A percentile compares a stretch with the other conserved stretches of the same genome.
Evolutionary conservation across 768 basidiomycete genomes (phyloP).

Genomic region (Auriscalpium vulgare): DNA sequence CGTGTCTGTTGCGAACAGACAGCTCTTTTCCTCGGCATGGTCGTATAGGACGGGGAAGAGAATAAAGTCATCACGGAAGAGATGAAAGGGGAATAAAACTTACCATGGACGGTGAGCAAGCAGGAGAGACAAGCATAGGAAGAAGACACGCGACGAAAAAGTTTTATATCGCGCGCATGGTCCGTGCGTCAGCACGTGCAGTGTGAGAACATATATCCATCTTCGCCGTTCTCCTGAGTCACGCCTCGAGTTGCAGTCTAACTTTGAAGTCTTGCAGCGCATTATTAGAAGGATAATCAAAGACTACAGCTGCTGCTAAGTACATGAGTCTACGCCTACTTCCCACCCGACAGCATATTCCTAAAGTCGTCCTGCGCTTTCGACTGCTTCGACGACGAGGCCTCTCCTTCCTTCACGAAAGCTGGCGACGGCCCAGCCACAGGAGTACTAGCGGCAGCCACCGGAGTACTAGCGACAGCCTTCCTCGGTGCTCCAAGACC

Average conservation of each 20-base stretch:
- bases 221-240: too few relatives aligned
- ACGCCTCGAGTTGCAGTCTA: too few relatives aligned
- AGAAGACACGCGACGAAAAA: too few relatives aligned
- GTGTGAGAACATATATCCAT: too few relatives aligned
- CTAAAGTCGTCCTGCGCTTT: conserved; percentile 79
- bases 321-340: conserved; percentile 3
- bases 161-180: too few relatives aligned
- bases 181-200: too few relatives aligned
- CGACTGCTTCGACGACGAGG: conserved; percentile 27
- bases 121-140: too few relatives aligned
- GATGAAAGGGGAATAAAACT: neutral
- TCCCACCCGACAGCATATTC: conserved; percentile 52
- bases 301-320: neutral
- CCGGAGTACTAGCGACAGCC: conserved; percentile 6
- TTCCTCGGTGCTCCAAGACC: conserved; percentile 57
- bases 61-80: conserved; percentile 58
- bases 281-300: too few relatives aligned
- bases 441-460: conserved; percentile 14
- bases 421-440: conserved; percentile 15
- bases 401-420: conserved; percentile 5
- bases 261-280: too few relatives aligned
- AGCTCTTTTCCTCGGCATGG: conserved; percentile 78
- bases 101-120: too few relatives aligned
- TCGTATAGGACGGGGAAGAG: conserved; percentile 91
- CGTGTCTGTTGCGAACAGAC: conserved; percentile 73